Base-by-base conservation (phyloP, 441 rosid species). In the Dalechampia spathulata region DNA sequence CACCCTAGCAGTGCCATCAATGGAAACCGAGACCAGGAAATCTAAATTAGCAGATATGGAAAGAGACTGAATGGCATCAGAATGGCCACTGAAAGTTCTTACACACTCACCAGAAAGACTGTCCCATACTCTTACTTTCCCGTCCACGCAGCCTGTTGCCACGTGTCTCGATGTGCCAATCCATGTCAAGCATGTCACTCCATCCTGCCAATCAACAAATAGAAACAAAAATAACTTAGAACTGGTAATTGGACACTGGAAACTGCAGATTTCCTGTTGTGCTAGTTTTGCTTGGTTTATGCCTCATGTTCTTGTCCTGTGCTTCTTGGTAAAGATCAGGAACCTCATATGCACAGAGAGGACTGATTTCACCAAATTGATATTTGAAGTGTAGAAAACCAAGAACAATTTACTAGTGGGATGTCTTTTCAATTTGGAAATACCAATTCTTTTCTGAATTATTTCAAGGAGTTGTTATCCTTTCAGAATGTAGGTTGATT, bases 171-270 rank as follows among this genome's bases (percentile, higher is more conserved):
- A 65, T 16, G 71, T 40, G 49, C 90, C 90, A 2, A 88, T 64
- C 96, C 98, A 91, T 46, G 80, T 62, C 77, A 88, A 58, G 69
- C 85, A 79, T 52, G 83, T 68, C 45, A 86, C 82, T 52, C 90
- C 96, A 19, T 72, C 98, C 98, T 88, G 78, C 61, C 40, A 21
- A n/a, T n/a, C n/a, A n/a, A n/a, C n/a, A n/a, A n/a, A n/a, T n/a
- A n/a, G n/a, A n/a, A 14, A 23, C n/a, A 51, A 32, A 10, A 25
- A 57, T 32, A 6, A 12, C 6, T 32, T 6, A 32, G 10, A 32
- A 8, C 10, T 28, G 32, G 10, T 6, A 6, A 2, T 6, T 32
- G 3, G 37, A 2, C 1, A 7, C 1, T 32, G 37, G 37, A 32
- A 12, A 32, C 37, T 32, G 37, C 37, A 32, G 37, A 2, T 32